A percentile compares a stretch with the other conserved stretches of the same genome.
phyloP scores from a whole-genome alignment of 106 monocot species.

The Dendrobium catenatum region DNA sequence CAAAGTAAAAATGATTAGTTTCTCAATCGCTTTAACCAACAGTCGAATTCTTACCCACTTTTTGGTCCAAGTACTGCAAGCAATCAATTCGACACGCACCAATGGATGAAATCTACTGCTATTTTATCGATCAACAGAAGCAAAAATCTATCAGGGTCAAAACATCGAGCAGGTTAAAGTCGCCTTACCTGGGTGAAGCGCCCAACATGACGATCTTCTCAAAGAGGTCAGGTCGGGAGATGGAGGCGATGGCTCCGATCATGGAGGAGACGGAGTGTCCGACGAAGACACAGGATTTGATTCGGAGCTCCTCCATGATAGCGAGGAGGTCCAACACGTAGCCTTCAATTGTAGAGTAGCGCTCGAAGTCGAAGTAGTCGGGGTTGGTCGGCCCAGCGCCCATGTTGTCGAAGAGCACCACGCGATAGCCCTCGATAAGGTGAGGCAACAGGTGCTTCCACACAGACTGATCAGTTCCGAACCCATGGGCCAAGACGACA shows the following conservation, averaged over 20 bases:
- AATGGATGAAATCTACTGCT: neutral
- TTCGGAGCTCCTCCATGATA: slow-evolving; percentile 59
- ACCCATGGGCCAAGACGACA: slow-evolving; percentile 93
- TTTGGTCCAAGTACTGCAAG: neutral
- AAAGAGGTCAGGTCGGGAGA: slow-evolving; percentile 87
- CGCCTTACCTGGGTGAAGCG: slow-evolving; percentile 69
- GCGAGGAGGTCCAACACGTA: slow-evolving; percentile 88
- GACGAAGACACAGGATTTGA: slow-evolving; percentile 68
- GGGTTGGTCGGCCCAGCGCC: slow-evolving; percentile 96
- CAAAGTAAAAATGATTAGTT: neutral
- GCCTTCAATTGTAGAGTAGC: slow-evolving; percentile 80
- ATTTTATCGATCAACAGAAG: neutral
- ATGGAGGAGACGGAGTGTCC: slow-evolving; percentile 92
- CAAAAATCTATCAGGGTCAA: neutral
- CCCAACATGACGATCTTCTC: slow-evolving; percentile 78
- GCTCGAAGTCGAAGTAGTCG: slow-evolving; percentile 98
- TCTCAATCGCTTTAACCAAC: neutral
- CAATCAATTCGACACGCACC: neutral
- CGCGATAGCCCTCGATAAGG: slow-evolving; percentile 60
- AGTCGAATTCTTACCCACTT: neutral
- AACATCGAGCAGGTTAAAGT: neutral
- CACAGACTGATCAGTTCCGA: slow-evolving; percentile 99
- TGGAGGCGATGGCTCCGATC: slow-evolving; percentile 75
- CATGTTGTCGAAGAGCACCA: slow-evolving; percentile 97
- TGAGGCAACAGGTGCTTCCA: slow-evolving; percentile 97